Conservation (phyloP, 2,329 filamentous ascomycete genomes). For the Orbilia oligospora region DNA sequence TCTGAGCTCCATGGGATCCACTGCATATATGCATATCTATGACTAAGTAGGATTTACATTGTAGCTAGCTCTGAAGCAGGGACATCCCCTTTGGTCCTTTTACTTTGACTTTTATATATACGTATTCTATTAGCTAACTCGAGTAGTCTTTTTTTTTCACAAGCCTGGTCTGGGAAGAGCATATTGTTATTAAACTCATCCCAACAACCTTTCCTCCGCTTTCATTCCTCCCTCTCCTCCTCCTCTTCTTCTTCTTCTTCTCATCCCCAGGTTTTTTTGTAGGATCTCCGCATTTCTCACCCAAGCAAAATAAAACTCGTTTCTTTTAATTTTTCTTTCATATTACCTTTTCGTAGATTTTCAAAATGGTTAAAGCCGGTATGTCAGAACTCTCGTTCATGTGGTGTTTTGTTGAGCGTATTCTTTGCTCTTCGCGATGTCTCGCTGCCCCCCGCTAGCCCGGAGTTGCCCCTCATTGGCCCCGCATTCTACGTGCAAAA, state of each 20-base stretch:
- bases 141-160: constrained; percentile 1
- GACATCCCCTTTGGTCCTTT: background rate
- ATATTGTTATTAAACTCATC: constrained; percentile 44
- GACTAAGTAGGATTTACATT: constrained; percentile 2
- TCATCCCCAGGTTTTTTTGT: constrained; percentile 14
- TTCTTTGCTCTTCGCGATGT: constrained; percentile 1
- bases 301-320: background rate
- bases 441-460: constrained; percentile 20
- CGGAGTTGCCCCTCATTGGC: constrained; percentile 46
- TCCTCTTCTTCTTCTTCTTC: background rate
- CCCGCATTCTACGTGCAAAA: constrained; percentile 26
- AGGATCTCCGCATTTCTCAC: constrained; percentile 13
- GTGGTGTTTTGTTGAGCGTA: too few species aligned
- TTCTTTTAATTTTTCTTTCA: constrained; percentile 6
- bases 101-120: too few species aligned
- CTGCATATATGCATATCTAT: background rate
- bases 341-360: constrained; percentile 27
- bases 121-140: too few species aligned
- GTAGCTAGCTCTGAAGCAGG: constrained; percentile 7
- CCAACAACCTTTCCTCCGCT: constrained; percentile 51
- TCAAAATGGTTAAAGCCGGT: constrained; percentile 76
- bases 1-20: background rate
- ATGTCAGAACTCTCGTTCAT: constrained; percentile 64
- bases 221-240: background rate
- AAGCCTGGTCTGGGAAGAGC: background rate